phyloP scores from a whole-genome alignment of 2,329 filamentous ascomycete genomes.

The Fulvia fulva region DNA sequence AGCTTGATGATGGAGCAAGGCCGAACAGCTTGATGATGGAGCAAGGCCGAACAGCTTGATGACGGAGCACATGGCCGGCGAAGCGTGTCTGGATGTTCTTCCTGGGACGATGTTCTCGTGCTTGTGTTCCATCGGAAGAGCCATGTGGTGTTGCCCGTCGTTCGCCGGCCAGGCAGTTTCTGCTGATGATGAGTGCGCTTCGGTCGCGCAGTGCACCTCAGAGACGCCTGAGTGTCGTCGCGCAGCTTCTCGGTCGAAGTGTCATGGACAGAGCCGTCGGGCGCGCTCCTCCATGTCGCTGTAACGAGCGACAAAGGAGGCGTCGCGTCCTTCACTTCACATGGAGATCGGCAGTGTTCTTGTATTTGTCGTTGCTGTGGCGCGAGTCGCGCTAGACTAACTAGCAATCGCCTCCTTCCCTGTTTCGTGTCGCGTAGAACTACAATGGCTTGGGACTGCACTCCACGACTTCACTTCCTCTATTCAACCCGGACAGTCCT shows the following conservation, averaged over 20 bases:
- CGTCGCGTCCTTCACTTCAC: constrained; percentile 4
- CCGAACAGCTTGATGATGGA: constrained; percentile 3
- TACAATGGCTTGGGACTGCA: too few relatives aligned
- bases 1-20: too few relatives aligned
- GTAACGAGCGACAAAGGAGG: constrained; percentile 14
- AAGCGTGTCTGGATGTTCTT: background rate
- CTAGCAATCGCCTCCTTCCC: background rate
- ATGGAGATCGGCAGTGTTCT: background rate
- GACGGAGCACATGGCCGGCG: background rate
- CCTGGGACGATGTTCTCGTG: background rate
- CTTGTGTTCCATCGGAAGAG: background rate
- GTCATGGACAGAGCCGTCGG: constrained; percentile 5
- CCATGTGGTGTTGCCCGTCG: background rate
- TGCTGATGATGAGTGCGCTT: background rate
- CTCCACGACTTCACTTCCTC: background rate
- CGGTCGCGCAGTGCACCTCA: background rate
- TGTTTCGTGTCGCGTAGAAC: too few relatives aligned
- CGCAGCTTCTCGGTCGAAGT: background rate
- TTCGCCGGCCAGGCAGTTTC: background rate
- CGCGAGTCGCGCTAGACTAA: background rate
- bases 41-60: constrained; percentile 11
- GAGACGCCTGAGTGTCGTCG: background rate
- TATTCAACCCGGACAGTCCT: background rate
- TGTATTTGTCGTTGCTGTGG: background rate
- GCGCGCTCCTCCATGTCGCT: constrained; percentile 15